Base-by-base conservation (phyloP, 495 filamentous ascomycete genomes). In the Cladorrhinum samala region DNA sequence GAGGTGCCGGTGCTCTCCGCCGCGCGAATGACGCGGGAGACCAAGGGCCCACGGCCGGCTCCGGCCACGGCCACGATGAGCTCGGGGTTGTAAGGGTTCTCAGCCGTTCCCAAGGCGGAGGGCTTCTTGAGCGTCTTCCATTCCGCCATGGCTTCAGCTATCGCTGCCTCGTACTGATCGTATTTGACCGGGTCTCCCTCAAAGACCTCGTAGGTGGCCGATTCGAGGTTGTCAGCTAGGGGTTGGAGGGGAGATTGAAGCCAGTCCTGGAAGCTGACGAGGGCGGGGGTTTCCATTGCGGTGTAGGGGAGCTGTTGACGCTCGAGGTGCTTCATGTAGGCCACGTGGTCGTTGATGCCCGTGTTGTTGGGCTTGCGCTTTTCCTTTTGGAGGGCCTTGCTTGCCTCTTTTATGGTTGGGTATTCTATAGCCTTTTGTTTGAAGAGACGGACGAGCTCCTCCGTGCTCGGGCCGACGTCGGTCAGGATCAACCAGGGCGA, bases 121-220 rank as follows among this genome's bases (percentile, higher is more conserved):
- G 86, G 84, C 55, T 88, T 91, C 50, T 77, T 75, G 54, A 84
- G 79, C 39, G 76, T 75, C 9, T 67, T 72, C 87, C 91, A 93
- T 56, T 96, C 92, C n/a, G 66, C 72, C 54, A 99, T 78, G 0
- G 93, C 92, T 52, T 85, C 78, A 1, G 78, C 76, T 46, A 96
- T 89, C 36, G 93, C 93, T 16, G 76, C 71, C 65, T 96, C 89
- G 66, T 99, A 99, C 76, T 90, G 91, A 47, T 91, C 85, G 66
- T 99, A 99, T 68, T 99, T 99, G 66, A 97, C 84, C 0, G 93
- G 93, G 53, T 97, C 94, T 57, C 93, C 94, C 68, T 99, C 93
- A 62, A 99, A 99, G 8, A 97, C 91, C 67, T 99, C 93, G 66
- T 99, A 99, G 1, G 93, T 99, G 49, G 94, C 87, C 44, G 88